Percentiles rank a stretch among this genome's conserved stretches.
Evolutionary conservation across 441 rosid species (phyloP).

Genomic region (Arabidopsis hybrid): DNA sequence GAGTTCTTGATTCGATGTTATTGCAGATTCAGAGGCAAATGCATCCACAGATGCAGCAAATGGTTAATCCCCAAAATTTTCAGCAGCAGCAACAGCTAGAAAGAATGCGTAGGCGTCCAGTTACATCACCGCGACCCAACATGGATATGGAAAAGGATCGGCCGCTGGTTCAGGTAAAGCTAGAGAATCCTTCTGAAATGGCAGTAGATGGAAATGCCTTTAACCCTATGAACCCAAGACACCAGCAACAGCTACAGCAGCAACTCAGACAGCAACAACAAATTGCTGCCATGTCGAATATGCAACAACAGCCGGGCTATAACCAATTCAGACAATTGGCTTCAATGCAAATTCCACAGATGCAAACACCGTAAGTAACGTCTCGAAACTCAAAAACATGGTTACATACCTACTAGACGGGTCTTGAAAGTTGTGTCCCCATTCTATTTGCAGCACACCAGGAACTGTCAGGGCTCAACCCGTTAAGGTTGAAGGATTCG

Average conservation of each 20-base stretch:
- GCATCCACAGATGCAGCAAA: slow-evolving; percentile 80
- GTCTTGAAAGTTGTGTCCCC: slow-evolving; percentile 28
- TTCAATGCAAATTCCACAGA: slow-evolving; percentile 72
- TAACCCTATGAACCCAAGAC: slow-evolving; percentile 60
- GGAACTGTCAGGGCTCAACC: slow-evolving; percentile 83
- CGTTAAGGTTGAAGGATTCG: slow-evolving; percentile 90
- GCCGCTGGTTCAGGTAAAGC: slow-evolving; percentile 77
- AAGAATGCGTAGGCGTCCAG: slow-evolving; percentile 63
- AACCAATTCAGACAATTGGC: slow-evolving; percentile 76
- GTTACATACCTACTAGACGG: slow-evolving; percentile 4
- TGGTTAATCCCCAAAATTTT: slow-evolving; percentile 60
- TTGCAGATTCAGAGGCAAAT: slow-evolving; percentile 71
- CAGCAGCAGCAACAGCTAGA: slow-evolving; percentile 75
- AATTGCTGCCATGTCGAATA: slow-evolving; percentile 63
- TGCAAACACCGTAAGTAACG: slow-evolving; percentile 78
- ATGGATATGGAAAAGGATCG: slow-evolving; percentile 77
- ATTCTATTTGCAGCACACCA: slow-evolving; percentile 60
- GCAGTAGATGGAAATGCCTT: slow-evolving; percentile 66
- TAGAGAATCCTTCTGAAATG: slow-evolving; percentile 73
- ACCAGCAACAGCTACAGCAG: slow-evolving; percentile 58
- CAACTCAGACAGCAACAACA: slow-evolving; percentile 62
- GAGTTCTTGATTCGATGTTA: slow-evolving; percentile 23
- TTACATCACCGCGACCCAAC: slow-evolving; percentile 60
- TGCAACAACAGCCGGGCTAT: slow-evolving; percentile 59
- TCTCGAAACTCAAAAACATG: slow-evolving; percentile 22